Conservation (phyloP, 495 filamentous ascomycete genomes). For the Neurospora terricola region DNA sequence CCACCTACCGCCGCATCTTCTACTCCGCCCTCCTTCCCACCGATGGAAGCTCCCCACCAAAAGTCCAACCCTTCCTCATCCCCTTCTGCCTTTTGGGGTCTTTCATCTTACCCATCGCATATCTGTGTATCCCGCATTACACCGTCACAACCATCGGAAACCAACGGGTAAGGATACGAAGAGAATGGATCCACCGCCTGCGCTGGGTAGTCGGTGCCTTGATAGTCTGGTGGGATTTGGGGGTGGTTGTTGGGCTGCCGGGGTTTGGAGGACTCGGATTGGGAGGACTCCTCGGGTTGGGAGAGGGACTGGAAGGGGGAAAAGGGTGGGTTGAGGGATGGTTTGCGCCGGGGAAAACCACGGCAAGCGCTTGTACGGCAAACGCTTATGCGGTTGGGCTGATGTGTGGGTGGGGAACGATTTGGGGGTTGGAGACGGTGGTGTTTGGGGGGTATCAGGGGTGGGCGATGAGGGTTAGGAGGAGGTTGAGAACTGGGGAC, state of each 20-base stretch:
- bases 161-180: constrained; percentile 12
- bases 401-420: constrained; percentile 50
- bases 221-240: constrained; percentile 24
- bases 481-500: background rate
- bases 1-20: constrained; percentile 8
- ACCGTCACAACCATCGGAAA: background rate
- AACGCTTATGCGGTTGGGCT: constrained; percentile 61
- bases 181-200: constrained; percentile 34
- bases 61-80: constrained; percentile 42
- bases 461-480: constrained; percentile 52
- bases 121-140: constrained; percentile 48
- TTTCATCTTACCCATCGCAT: constrained; percentile 41
- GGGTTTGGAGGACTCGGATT: background rate
- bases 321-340: background rate
- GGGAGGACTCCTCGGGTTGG: too few species aligned
- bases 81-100: constrained; percentile 42
- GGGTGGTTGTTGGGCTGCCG: constrained; percentile 24
- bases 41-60: background rate
- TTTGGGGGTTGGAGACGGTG: constrained; percentile 55
- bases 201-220: constrained; percentile 45
- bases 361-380: constrained; percentile 46
- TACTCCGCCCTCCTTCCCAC: constrained; percentile 16
- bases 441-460: constrained; percentile 55
- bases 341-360: constrained; percentile 13
- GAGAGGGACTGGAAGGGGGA: background rate